Evolutionary conservation across 2,329 filamentous ascomycete species (phyloP).

Genomic region (Oidium heveae): DNA sequence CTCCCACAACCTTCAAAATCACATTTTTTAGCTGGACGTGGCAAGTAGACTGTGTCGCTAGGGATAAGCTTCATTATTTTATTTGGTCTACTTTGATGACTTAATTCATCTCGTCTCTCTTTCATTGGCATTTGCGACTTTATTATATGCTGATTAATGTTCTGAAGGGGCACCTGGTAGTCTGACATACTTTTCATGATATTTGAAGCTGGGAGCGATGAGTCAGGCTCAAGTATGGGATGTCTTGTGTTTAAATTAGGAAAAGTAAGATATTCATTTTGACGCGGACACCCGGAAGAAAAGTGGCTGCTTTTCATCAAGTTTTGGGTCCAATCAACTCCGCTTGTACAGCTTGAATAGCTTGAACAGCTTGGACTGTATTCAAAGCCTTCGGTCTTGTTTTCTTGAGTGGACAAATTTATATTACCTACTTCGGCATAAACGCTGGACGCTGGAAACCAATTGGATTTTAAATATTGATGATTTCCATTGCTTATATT

Average conservation of each 20-base stretch:
- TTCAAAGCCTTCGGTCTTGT: no score
- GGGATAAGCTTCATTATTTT: neutral
- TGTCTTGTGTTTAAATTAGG: no score
- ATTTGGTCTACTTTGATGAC: neutral
- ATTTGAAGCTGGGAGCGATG: neutral
- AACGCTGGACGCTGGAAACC: no score
- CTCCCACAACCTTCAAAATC: conserved; percentile 18
- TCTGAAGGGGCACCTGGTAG: neutral
- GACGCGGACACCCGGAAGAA: neutral
- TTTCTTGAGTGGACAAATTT: no score
- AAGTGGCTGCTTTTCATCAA: neutral
- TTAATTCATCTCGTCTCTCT: neutral
- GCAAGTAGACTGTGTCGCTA: conserved; percentile 1
- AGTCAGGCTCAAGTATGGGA: neutral
- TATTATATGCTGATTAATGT: neutral
- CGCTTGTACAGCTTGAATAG: neutral
- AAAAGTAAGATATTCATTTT: neutral
- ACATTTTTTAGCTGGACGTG: conserved; percentile 14
- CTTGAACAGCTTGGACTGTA: neutral
- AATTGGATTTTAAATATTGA: no score
- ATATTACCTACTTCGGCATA: no score
- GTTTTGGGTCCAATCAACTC: neutral
- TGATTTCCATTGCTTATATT: no score
- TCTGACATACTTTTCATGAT: neutral
- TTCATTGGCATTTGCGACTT: neutral